These are phyloP conservation scores for Pterulicium gracile DNA, from an alignment of 1,284 basidiomycete genomes.

Conservation along the genomic window DNA sequence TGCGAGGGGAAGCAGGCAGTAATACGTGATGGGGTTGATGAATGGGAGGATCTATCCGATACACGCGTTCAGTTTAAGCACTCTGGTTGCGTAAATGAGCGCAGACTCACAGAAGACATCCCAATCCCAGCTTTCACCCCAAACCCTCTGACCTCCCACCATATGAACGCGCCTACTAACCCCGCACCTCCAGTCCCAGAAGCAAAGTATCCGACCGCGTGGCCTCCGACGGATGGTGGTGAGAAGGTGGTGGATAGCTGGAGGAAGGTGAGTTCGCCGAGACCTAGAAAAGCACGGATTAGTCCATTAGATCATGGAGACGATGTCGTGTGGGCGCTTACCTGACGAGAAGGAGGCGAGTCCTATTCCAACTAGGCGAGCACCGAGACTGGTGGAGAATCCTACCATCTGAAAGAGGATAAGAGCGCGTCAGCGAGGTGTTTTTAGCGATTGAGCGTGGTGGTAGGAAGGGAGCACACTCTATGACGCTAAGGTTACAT, in stretches of 20 bases:
- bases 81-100: constrained; percentile 1
- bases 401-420: constrained; percentile 81
- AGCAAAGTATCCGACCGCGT: constrained; percentile 76
- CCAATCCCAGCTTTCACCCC: constrained; percentile 82
- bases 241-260: constrained; percentile 85
- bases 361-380: constrained; percentile 79
- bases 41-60: constrained; percentile 61
- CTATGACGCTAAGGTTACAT: too few relatives aligned
- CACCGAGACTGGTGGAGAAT: constrained; percentile 52
- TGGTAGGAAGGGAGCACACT: too few relatives aligned
- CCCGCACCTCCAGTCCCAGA: constrained; percentile 94
- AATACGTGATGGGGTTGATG: constrained; percentile 64
- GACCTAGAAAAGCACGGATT: constrained; percentile 35
- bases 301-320: constrained; percentile 1
- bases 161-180: constrained; percentile 83
- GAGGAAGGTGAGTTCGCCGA: constrained; percentile 92
- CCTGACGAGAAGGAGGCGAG: constrained; percentile 89
- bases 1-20: constrained; percentile 60
- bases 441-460: too few relatives aligned
- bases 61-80: not conserved
- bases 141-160: constrained; percentile 87
- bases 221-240: constrained; percentile 58
- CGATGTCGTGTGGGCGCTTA: constrained; percentile 15
- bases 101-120: constrained; percentile 60
- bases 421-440: too few relatives aligned